These are phyloP conservation scores for Hypericum androsaemum DNA, from an alignment of 345 rosid species.

Conservation along the genomic window DNA sequence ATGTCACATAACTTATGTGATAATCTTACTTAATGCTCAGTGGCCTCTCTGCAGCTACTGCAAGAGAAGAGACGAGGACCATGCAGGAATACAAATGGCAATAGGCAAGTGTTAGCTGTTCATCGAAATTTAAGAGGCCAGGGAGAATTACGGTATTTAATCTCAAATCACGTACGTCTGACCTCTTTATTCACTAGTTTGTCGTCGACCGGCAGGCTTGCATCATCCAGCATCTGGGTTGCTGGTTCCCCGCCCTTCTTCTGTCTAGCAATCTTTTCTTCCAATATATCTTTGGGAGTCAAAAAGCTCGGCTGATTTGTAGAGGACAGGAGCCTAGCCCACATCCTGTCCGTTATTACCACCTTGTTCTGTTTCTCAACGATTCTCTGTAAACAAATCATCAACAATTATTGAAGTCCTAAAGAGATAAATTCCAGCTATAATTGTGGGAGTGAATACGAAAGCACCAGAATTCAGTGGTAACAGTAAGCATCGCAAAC, in stretches of 20 bases:
- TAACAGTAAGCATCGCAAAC: neutral
- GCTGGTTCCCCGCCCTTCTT: neutral
- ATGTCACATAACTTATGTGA: no score
- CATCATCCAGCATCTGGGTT: neutral
- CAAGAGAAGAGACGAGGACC: no score
- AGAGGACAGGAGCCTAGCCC: slow-evolving; percentile 11
- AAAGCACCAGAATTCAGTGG: neutral
- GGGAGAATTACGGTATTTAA: no score
- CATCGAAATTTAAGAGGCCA: no score
- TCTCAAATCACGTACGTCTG: neutral
- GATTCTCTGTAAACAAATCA: neutral
- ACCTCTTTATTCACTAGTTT: slow-evolving; percentile 6
- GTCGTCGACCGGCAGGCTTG: neutral
- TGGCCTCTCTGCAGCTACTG: no score
- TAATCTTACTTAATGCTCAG: no score
- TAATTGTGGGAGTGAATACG: neutral
- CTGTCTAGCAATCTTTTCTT: neutral
- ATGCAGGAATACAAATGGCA: no score
- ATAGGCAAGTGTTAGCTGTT: no score
- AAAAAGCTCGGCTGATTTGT: slow-evolving; percentile 10
- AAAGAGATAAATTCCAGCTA: neutral
- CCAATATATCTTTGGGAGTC: neutral
- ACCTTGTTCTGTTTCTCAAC: slow-evolving; percentile 9
- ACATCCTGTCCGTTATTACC: slow-evolving; percentile 9
- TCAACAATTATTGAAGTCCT: neutral